Base-by-base conservation (phyloP, 805 yeast genomes). In the Suhomyces pyralidae region DNA sequence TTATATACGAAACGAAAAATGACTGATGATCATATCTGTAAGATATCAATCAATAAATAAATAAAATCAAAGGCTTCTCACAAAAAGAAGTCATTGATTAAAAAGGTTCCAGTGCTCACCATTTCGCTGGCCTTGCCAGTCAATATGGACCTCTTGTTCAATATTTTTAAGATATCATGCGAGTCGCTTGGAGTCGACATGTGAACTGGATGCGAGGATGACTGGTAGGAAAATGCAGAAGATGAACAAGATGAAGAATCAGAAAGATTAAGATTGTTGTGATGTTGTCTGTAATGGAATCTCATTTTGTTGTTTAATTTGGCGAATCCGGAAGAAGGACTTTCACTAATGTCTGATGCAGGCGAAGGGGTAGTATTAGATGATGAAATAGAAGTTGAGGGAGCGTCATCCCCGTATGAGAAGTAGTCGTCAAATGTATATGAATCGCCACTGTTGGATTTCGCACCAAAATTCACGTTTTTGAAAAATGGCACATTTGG, bases 101-200 rank as follows among this genome's bases (percentile, higher is more conserved):
- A 59, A 52, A 76, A 71, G 46, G 68, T 73, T 24, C 76, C 71
- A 26, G 72, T 65, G 49, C 78, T 69, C 51, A 76, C 70, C 75
- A 74, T 75, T 61, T 74, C 79, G 52, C 76, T 71, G 50, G 77
- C 76, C 55, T 66, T 70, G 45, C 79, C 79, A 28, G 70, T 61
- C 43, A 74, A 58, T 46, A 74, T 64, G 40, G 74, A 68, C 48
- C 69, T 59, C 48, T 66, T 67, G 54, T 72, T 75, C 57, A 75
- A 62, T 40, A 71, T 62, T 57, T 64, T 69, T 48, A 61, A 63
- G 28, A 69, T 58, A 48, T 72, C 73, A 49, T 67, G 58, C 6
- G 60, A 59, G 40, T 59, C 61, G 20, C 51, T 53, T 25, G 54
- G 52, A 43, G 48, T 30, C 15, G 22, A 10, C 42, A 38, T 38